Base-by-base conservation (phyloP, 257 asterid genomes). In the Gynochthodes officinalis region DNA sequence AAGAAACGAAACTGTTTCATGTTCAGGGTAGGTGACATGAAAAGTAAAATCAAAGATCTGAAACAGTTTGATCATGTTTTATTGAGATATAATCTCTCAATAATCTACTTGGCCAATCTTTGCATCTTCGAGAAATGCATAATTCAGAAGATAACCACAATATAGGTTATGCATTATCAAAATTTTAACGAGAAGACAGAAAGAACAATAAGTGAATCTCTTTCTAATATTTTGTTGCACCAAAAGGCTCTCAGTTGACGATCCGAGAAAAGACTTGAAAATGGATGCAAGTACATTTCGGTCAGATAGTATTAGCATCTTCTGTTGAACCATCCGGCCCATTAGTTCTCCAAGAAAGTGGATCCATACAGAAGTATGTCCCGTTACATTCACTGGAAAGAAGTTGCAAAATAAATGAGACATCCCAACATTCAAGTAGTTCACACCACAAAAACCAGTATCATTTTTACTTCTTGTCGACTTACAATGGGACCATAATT, bases 221-320 rank as follows among this genome's bases (percentile, higher is more conserved):
- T 84, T 80, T 44, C 89, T 89, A 67, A 81, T 76, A 64, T 79
- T 73, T 62, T 82, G 83, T 73, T 83, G 89, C 83, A 90, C 83
- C 80, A 90, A 77, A 72, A 95, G 88, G 83, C 83, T 81, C 61
- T 76, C 81, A 69, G 86, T 44, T 3, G 91, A 80, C 69, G 91
- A 79, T 81, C 91, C 73, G 70, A 94, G 90, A 80, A 94, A 73
- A 69, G 91, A 76, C 35, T 89, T 78, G 78, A 91, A 85, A 76
- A 88, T 74, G 48, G 97, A 83, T 63, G 83, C 71, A 67, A 95
- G 91, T 68, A 85, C 79, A 76, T 83, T 83, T 52, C 48, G 83
- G 82, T 94, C 96, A n/a, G 96, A 90, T 64, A 95, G 52, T 74
- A 92, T 83, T 83, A 89, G 80, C 83, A 66, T 88, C 88, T 91